Base-by-base conservation (phyloP, 2,329 filamentous ascomycete species). In the Penicillium corylophilum region DNA sequence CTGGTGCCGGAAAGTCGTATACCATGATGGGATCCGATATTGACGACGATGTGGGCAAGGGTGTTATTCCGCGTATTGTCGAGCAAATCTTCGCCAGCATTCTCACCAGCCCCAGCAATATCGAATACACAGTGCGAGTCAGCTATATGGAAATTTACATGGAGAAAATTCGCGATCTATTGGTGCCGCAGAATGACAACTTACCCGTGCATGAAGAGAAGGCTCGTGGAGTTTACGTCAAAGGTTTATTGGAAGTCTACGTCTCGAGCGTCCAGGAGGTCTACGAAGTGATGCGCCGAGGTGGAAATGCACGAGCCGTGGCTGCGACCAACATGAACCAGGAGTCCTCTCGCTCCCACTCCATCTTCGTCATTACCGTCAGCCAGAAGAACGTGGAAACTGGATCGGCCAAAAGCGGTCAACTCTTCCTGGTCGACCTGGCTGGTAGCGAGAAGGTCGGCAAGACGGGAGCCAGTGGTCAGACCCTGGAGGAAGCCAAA, bases 141-240 rank as follows among this genome's bases (percentile, higher is more conserved):
- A 96, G 91, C 74, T 97, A 97, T 75, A 96, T 99, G 92, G 94
- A 99, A 75, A 97, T 99, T 60, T 99, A 99, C 79, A 99, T 97
- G 94, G 94, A 99, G 77, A 86, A 89, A 63, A 97, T 99, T 71
- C 85, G 93, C 66, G 94, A 99, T 84, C 76, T 99, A 66, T 78
- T 99, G 58, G 86, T 88, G 22, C 94, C 94, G 10, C 88, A 92
- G 54, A 96, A 97, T 74, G 93, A 96, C 77, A 97, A 97, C 69
- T 79, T 99, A 46, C 92, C 93, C 0, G 87, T 97, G n/a, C 94
- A 97, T 75, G 94, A 99, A 68, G 94, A 97, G 75, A 96, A 96
- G 81, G 94, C 88, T 69, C 83, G 90, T 54, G 94, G 94, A 48
- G 93, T 97, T 1, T 97, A 97, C 67, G 94, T 97, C 66, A 97